phyloP scores from a whole-genome alignment of 441 rosid species.

The Corymbia calophylla region DNA sequence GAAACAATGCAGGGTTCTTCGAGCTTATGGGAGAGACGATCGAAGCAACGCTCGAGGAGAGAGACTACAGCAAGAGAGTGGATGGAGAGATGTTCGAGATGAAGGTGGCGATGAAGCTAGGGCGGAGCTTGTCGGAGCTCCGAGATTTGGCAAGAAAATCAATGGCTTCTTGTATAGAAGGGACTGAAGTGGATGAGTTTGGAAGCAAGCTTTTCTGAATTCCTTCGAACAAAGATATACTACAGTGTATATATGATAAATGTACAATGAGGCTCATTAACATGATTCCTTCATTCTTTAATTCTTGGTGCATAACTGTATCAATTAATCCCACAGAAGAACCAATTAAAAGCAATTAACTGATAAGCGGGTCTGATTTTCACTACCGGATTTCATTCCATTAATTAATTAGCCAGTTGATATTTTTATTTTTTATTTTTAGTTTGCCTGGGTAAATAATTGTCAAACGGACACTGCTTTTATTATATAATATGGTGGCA shows the following conservation, averaged over 20 bases:
- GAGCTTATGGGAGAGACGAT: not conserved
- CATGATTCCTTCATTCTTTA: not conserved
- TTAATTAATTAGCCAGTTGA: not conserved
- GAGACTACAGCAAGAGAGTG: not conserved
- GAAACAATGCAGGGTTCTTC: not conserved
- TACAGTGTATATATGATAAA: not conserved
- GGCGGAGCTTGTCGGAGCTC: conserved; percentile 13
- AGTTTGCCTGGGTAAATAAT: not conserved
- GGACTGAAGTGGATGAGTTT: not conserved
- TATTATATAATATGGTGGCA: not conserved
- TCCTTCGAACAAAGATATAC: not conserved
- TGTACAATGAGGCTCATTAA: not conserved
- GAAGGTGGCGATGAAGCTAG: conserved; percentile 7
- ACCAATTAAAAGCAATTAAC: not conserved
- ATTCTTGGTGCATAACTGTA: not conserved
- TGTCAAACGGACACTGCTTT: not conserved
- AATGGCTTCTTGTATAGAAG: not conserved
- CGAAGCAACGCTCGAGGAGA: not conserved
- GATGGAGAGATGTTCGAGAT: not conserved
- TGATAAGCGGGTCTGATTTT: not conserved
- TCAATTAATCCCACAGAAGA: not conserved
- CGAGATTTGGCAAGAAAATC: conserved; percentile 1
- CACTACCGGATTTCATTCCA: not conserved
- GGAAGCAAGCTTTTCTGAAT: conserved; percentile 8
- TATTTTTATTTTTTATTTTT: not conserved